Base-by-base conservation (phyloP, 495 filamentous ascomycete genomes). In the Lophium mytilinum region DNA sequence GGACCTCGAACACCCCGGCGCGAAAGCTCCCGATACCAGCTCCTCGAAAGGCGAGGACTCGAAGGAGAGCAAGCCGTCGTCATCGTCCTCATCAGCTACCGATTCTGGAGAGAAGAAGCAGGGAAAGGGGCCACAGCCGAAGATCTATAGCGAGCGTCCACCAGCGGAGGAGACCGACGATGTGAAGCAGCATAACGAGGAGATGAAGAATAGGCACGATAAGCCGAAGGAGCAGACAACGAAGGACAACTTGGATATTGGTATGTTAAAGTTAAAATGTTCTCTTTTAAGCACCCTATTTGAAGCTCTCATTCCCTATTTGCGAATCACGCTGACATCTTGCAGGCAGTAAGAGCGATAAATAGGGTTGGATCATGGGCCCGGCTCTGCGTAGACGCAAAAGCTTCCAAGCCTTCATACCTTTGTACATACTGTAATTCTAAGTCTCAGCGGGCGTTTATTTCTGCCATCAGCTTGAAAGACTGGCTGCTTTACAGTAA, bases 111-210 rank as follows among this genome's bases (percentile, higher is more conserved):
- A 42, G 35, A 62, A 40, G 37, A 60, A 52, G 35, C 52, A 41
- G 51, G 42, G 34, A 36, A 68, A 65, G 53, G 64, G 63, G 55
- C 53, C 70, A 60, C 60, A 71, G 50, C 70, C 72, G 42, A 74
- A 72, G 68, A 75, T 68, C 50, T 62, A 53, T 17, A 75, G 78
- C 40, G 75, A 81, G 52, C 78, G 78, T 62, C 78, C 46, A 60
- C 77, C 37, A 62, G 58, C 53, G 0, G 50, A 65, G 24, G 50
- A 58, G 55, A 33, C 52, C 12, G 59, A 71, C 46, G 56, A 64
- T 3, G 69, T 83, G 46, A 76, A 77, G 69, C 70, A 83, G 58
- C 74, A 87, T 21, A 79, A 83, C 62, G 61, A 76, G 36, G 84
- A 87, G 68, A 82, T 87, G 56, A 80, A 85, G 53, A 66, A 57